phyloP scores from a whole-genome alignment of 2,329 filamentous ascomycete species.

The Tolypocladium tundrense region DNA sequence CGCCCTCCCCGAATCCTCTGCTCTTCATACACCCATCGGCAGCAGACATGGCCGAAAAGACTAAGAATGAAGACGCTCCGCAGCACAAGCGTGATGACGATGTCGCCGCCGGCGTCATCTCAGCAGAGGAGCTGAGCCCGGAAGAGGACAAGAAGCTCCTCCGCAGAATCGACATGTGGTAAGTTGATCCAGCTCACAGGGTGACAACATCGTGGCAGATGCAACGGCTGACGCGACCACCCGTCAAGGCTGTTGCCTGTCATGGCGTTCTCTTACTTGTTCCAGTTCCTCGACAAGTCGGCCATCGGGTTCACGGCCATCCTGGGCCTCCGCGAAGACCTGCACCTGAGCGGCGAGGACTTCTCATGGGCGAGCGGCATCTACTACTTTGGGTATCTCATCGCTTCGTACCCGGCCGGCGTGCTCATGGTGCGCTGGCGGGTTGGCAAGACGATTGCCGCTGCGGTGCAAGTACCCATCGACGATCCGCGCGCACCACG shows the following conservation, averaged over 20 bases:
- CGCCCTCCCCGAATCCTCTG: neutral
- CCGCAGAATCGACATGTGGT: conserved; percentile 47
- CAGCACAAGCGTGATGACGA: neutral
- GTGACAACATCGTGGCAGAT: no score
- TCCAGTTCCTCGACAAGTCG: conserved; percentile 53
- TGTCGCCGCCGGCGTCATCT: neutral
- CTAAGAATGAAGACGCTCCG: neutral
- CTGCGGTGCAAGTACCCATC: conserved; percentile 6
- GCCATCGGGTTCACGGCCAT: conserved; percentile 40
- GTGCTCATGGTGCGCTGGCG: conserved; percentile 14
- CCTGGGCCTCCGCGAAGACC: conserved; percentile 35
- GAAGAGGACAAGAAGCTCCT: conserved; percentile 40
- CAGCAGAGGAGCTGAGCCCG: conserved; percentile 6
- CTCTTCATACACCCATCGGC: neutral
- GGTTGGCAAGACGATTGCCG: conserved; percentile 16
- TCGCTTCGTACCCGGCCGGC: conserved; percentile 15
- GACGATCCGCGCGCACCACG: no score
- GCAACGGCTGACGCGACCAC: neutral
- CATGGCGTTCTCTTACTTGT: conserved; percentile 42
- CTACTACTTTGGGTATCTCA: conserved; percentile 42
- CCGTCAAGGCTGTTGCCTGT: conserved; percentile 35
- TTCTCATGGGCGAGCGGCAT: conserved; percentile 40
- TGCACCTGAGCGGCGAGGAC: conserved; percentile 34
- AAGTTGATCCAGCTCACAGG: conserved; percentile 20
- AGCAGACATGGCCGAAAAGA: conserved; percentile 1